Conservation (phyloP, 495 filamentous ascomycete species). For the Aspergillus egyptiacus region DNA sequence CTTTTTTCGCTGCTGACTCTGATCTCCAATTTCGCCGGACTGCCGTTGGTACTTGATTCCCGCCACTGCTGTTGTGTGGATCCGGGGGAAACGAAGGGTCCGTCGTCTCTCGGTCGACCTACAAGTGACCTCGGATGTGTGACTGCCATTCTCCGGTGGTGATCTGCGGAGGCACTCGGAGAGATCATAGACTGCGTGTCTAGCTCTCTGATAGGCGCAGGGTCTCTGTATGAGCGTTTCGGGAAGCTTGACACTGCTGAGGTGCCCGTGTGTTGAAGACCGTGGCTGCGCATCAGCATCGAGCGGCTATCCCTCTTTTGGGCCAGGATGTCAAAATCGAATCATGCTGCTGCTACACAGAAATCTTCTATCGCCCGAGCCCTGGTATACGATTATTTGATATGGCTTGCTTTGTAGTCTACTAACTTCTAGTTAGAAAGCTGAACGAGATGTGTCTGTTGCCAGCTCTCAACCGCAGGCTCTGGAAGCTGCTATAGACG, state of each 20-base stretch:
- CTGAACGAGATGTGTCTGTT: conserved; percentile 49
- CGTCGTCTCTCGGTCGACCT: background rate
- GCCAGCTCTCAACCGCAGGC: conserved; percentile 60
- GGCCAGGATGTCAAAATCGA: conserved; percentile 31
- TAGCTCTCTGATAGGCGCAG: conserved; percentile 8
- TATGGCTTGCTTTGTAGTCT: background rate
- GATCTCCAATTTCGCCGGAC: background rate
- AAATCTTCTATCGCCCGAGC: conserved; percentile 25
- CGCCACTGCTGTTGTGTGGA: background rate
- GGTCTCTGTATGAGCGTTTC: background rate
- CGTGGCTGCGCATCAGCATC: conserved; percentile 1
- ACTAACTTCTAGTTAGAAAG: conserved; percentile 46
- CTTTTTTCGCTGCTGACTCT: background rate
- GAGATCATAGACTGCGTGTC: conserved; percentile 4
- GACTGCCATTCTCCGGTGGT: background rate
- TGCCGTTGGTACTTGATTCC: background rate
- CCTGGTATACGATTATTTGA: conserved; percentile 19
- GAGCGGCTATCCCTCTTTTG: background rate
- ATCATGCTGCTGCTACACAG: conserved; percentile 20
- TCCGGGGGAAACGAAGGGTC: conserved; percentile 9
- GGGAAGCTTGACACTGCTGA: conserved; percentile 1
- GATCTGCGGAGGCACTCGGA: conserved; percentile 15
- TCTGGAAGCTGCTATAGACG: conserved; percentile 64
- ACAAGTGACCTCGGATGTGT: conserved; percentile 21
- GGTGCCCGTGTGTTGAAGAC: background rate